phyloP scores from a whole-genome alignment of 306 rosid genomes.

The Ormosia emarginata region DNA sequence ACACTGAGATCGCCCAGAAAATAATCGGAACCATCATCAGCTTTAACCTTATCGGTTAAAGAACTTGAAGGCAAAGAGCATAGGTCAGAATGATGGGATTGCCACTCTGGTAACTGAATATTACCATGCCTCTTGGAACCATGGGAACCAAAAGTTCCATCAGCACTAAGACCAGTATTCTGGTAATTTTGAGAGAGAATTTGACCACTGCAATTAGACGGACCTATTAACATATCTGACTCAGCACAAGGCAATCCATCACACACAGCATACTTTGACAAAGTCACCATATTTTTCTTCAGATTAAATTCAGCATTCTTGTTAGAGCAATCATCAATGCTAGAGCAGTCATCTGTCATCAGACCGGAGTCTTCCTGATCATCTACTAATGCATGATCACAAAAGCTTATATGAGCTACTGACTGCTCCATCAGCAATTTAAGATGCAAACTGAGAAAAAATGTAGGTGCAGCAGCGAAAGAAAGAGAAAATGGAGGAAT shows the following conservation, averaged over 20 bases:
- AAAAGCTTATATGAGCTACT: slow-evolving; percentile 45
- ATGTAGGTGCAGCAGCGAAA: slow-evolving; percentile 63
- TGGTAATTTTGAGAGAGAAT: slow-evolving; percentile 24
- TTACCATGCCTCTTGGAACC: slow-evolving; percentile 19
- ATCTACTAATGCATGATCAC: slow-evolving; percentile 31
- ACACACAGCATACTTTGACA: slow-evolving; percentile 13
- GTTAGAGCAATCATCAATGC: slow-evolving; percentile 25
- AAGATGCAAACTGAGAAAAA: slow-evolving; percentile 67
- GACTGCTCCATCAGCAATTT: slow-evolving; percentile 63
- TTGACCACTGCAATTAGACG: slow-evolving; percentile 28
- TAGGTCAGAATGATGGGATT: slow-evolving; percentile 25
- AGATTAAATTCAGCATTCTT: background rate
- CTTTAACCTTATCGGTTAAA: slow-evolving; percentile 28
- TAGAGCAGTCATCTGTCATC: slow-evolving; percentile 30
- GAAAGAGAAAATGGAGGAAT: slow-evolving; percentile 59
- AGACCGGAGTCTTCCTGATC: slow-evolving; percentile 33
- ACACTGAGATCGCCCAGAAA: slow-evolving; percentile 44
- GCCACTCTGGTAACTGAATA: slow-evolving; percentile 28
- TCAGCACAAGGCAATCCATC: slow-evolving; percentile 32
- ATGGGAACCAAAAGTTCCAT: slow-evolving; percentile 27
- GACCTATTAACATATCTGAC: slow-evolving; percentile 18
- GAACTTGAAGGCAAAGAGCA: slow-evolving; percentile 8
- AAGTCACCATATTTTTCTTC: slow-evolving; percentile 30
- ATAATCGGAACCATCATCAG: slow-evolving; percentile 33
- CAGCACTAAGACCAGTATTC: slow-evolving; percentile 17